Evolutionary conservation across 768 basidiomycete species (phyloP).

Genomic region (Macrocybe gigantea): DNA sequence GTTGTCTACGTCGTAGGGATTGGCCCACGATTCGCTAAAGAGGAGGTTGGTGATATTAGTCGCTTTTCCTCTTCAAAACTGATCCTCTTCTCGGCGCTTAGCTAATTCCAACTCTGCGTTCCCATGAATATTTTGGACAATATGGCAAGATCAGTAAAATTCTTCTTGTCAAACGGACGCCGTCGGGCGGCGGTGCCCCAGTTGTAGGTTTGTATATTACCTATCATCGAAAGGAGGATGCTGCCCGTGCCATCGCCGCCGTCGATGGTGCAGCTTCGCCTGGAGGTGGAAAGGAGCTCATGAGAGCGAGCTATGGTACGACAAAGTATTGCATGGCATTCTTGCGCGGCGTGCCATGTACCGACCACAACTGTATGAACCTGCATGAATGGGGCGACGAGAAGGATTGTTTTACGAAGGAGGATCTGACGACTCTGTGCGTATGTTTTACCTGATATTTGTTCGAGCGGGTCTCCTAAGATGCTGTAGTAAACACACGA

Average conservation of each 20-base stretch:
- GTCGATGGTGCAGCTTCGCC: constrained; percentile 91
- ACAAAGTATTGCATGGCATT: constrained; percentile 98
- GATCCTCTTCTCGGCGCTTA: constrained; percentile 19
- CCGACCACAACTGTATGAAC: constrained; percentile 88
- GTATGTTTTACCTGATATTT: constrained; percentile 14
- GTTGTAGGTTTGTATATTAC: constrained; percentile 96
- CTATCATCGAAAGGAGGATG: constrained; percentile 91
- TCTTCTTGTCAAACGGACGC: constrained; percentile 82
- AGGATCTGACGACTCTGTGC: constrained; percentile 89
- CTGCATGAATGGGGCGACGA: constrained; percentile 99
- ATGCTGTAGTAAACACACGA: constrained; percentile 74
- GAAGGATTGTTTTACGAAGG: constrained; percentile 95
- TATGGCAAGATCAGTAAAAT: constrained; percentile 98
- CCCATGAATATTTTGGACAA: constrained; percentile 95
- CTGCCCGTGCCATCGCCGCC: constrained; percentile 85
- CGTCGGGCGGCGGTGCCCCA: constrained; percentile 64
- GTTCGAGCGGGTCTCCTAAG: constrained; percentile 6
- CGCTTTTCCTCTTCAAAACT: constrained; percentile 6
- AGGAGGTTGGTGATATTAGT: constrained; percentile 63
- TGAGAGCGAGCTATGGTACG: constrained; percentile 93
- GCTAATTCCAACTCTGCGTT: constrained; percentile 90
- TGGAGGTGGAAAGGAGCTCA: constrained; percentile 80
- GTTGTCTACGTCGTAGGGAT: constrained; percentile 96
- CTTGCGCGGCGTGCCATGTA: constrained; percentile 77
- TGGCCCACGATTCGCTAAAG: constrained; percentile 89